A percentile compares a stretch with the other conserved stretches of the same genome.
Conservation (phyloP, 2,329 filamentous ascomycete species). For the Camillea tinctor region DNA sequence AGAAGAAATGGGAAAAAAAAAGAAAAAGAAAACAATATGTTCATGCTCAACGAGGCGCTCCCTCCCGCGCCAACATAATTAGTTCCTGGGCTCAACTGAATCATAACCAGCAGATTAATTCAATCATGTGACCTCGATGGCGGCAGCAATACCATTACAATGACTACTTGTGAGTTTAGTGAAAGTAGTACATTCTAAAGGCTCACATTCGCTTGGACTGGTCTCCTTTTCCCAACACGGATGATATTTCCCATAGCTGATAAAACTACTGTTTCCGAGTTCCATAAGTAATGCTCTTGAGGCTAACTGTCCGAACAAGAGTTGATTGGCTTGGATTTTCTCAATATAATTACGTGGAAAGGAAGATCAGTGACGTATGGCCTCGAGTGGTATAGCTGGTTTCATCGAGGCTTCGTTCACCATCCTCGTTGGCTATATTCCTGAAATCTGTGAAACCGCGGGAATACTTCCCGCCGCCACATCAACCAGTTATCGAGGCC, state of each 20-base stretch:
- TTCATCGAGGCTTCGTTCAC: neutral
- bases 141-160: neutral
- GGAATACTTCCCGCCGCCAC: neutral
- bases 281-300: neutral
- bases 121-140: constrained; percentile 1
- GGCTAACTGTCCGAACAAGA: neutral
- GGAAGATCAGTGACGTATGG: neutral
- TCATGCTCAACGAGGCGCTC: neutral
- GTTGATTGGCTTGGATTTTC: neutral
- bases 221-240: neutral
- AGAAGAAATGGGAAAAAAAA: neutral
- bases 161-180: neutral
- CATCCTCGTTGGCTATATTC: neutral
- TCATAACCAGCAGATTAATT: constrained; percentile 1
- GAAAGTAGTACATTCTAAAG: neutral
- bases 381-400: neutral
- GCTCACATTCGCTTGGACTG: neutral
- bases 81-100: neutral
- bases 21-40: neutral
- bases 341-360: neutral
- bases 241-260: neutral
- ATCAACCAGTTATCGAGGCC: neutral
- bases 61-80: neutral
- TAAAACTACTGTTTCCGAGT: neutral
- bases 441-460: neutral